phyloP scores from a whole-genome alignment of 306 rosid genomes.

The Cicer arietinum region DNA sequence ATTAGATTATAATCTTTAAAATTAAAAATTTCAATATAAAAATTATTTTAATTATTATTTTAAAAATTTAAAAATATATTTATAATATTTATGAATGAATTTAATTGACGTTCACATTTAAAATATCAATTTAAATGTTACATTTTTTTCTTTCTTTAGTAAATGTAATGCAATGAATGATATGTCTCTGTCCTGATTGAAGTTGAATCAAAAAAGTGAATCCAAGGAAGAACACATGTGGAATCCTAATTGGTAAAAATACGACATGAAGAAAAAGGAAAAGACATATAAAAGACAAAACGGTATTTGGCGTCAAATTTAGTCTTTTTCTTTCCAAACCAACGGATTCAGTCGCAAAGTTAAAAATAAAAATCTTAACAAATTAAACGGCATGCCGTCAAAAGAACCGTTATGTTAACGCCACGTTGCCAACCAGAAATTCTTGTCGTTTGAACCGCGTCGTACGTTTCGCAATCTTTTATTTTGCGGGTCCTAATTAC shows the following conservation, averaged over 20 bases:
- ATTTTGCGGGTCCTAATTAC: neutral
- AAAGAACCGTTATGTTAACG: constrained; percentile 9
- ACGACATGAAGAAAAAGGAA: constrained; percentile 9
- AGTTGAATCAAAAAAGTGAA: neutral
- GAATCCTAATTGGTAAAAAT: neutral
- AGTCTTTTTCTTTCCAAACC: neutral
- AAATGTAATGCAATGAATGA: neutral
- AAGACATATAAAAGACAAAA: neutral
- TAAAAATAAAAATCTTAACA: neutral
- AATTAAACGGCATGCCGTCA: constrained; percentile 22
- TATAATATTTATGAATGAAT: too few relatives aligned
- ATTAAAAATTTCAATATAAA: too few relatives aligned
- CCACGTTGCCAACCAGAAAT: constrained; percentile 31
- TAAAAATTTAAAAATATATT: too few relatives aligned
- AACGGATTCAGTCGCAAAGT: constrained; percentile 9
- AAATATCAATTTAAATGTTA: too few relatives aligned
- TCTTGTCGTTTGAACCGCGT: neutral
- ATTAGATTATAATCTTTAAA: too few relatives aligned
- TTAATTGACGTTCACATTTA: too few relatives aligned
- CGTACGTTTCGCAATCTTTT: neutral
- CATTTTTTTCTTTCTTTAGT: too few relatives aligned
- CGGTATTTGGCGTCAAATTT: neutral
- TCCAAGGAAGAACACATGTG: neutral
- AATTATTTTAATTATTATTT: too few relatives aligned
- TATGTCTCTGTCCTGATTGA: neutral